These are phyloP conservation scores for Colletotrichum noveboracense DNA, from an alignment of 2,329 filamentous ascomycete species.

Conservation along the genomic window DNA sequence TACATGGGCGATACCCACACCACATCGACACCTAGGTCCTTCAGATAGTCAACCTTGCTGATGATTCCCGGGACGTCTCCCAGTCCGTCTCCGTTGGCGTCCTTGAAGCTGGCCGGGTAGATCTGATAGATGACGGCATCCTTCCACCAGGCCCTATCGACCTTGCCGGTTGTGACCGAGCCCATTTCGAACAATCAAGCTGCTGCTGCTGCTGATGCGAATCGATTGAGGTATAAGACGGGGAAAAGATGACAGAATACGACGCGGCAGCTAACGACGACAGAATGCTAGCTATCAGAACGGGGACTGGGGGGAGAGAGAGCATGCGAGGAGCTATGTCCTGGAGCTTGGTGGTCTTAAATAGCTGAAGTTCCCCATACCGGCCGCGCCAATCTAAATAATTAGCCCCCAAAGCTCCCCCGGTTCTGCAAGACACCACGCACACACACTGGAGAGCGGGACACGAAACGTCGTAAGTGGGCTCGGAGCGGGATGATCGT, in stretches of 20 bases:
- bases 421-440: background rate
- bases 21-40: constrained; percentile 64
- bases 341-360: background rate
- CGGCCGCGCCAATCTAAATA: background rate
- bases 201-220: background rate
- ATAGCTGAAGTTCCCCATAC: background rate
- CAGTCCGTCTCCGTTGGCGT: constrained; percentile 63
- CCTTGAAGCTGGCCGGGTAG: constrained; percentile 63
- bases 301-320: background rate
- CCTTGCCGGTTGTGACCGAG: constrained; percentile 10
- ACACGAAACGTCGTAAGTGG: constrained; percentile 20
- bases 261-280: background rate
- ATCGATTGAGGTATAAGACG: background rate
- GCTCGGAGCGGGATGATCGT: constrained; percentile 15
- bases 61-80: constrained; percentile 69
- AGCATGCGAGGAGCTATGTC: background rate
- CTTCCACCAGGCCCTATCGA: constrained; percentile 55
- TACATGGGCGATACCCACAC: constrained; percentile 74
- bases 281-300: background rate
- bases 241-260: background rate
- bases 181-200: background rate
- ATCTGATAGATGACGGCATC: constrained; percentile 63
- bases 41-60: constrained; percentile 65
- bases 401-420: background rate
- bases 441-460: background rate